Base-by-base conservation (phyloP, 805 yeast species). In the Cyberlindnera xishuangbannaensis region DNA sequence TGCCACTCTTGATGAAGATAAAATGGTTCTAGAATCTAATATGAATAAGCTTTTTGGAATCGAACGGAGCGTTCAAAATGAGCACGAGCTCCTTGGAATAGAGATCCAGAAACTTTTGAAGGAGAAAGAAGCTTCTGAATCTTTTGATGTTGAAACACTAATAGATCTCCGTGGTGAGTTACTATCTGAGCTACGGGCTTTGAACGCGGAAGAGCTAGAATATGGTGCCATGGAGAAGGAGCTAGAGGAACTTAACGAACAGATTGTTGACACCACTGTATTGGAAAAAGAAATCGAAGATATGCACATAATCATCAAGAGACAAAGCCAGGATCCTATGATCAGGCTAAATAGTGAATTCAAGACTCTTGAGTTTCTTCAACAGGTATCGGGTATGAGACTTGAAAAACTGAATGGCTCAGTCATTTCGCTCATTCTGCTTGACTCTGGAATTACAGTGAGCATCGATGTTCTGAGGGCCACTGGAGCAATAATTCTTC, bases 301-400 rank as follows among this genome's bases (percentile, higher is more conserved):
- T 4, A 47, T 47, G 31, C 18, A 32, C 14, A 15, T 24, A 7
- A 39, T 18, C 21, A 20, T 49, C 7, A 41, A 42, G 25, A 41
- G 41, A 30, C 45, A 45, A 17, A 37, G 38, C n/a, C 47, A 46
- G 23, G 50, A 50, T 18, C 52, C 51, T 17, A 8, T 29, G 5
- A 21, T 30, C 4, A 39, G 50, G 31, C 28, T 50, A 32, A 28
- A 26, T 13, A 21, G 9, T 12, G 31, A 37, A 13, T 10, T 43
- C 5, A 29, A 28, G 18, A n/a, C 33, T 2, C 39, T 45, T 14
- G 36, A 44, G 2, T 17, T 22, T 4, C 24, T 47, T 8, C 47
- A 47, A 21, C 23, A 31, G 1, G 20, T 44, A 8, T 21, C 46
- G 13, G 52, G 51, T 1, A 9, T 45, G 14, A 22, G 18, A 16